Percentiles rank a stretch among this genome's conserved stretches.
Conservation (phyloP, 2,329 filamentous ascomycete species). For the Nothophoma quercina region DNA sequence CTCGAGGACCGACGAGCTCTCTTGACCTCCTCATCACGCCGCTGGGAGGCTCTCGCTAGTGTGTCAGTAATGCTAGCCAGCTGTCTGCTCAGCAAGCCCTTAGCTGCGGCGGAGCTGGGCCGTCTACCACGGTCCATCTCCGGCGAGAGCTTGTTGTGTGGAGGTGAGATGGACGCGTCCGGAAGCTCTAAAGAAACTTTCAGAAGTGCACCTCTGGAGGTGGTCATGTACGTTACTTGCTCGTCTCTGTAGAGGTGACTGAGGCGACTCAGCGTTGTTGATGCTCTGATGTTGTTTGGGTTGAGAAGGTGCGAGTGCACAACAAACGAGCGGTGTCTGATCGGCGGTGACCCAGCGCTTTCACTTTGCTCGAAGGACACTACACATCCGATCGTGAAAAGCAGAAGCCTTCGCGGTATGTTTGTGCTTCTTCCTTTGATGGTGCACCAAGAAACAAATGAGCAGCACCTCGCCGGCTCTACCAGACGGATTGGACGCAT, state of each 20-base stretch:
- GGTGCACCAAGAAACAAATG: no score
- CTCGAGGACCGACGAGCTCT: neutral
- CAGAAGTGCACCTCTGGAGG: neutral
- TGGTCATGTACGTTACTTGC: neutral
- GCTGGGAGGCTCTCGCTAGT: constrained; percentile 22
- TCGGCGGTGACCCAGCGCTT: neutral
- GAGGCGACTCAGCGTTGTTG: no score
- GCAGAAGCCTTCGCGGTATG: no score
- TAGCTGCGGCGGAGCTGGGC: constrained; percentile 1
- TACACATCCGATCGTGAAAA: no score
- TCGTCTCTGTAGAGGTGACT: no score
- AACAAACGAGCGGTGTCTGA: neutral
- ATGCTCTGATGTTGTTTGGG: neutral
- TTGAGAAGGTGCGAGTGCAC: constrained; percentile 1
- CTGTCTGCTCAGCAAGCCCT: constrained; percentile 21
- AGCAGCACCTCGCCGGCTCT: no score
- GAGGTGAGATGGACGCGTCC: no score
- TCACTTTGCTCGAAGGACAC: no score
- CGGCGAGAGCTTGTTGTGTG: no score
- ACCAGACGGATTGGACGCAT: no score
- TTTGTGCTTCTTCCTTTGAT: no score
- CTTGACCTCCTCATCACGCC: constrained; percentile 20
- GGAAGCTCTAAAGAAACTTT: neutral
- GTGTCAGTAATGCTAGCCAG: constrained; percentile 28
- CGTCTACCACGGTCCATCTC: constrained; percentile 1